Base-by-base conservation (phyloP, 176 grass and related monocot species). In the Musa itinerans region DNA sequence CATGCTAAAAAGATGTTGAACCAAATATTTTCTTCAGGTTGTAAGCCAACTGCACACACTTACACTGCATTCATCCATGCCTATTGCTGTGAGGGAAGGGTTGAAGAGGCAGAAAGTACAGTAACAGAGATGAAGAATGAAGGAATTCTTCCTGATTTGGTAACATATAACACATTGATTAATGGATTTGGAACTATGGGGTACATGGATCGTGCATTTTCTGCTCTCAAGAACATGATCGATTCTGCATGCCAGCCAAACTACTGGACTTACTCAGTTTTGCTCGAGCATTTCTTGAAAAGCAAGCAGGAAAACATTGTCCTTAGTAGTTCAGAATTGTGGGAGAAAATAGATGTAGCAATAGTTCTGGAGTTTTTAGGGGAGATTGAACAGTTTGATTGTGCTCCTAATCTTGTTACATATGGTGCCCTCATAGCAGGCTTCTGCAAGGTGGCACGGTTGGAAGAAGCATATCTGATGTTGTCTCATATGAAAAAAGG, bases 91-190 rank as follows among this genome's bases (percentile, higher is more conserved):
- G 70, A 92, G 83, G 83, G 85, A 48, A 85, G 74, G 12, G 72
- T 85, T 34, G 50, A 76, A 78, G 85, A 88, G 71, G 89, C 89
- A 25, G 57, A 85, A 78, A 83, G 83, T 72, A 56, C 81, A 51
- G 2, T 85, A 65, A 67, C 43, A 63, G 73, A 81, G 62, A 92
- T 92, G 85, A 83, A 76, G 43, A 85, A 73, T 57, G 48, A 25
- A 68, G 71, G 80, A 10, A 54, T 86, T 73, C 54, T 25, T 76
- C 23, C 80, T 78, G 83, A 92, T 83, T 54, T 62, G 49, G 52
- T 88, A 19, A 76, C 83, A 11, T 92, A 85, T 76, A 85, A 92
- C 74, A 92, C 83, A 78, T 79, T 88, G 65, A 81, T 92, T 51
- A 25, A 79, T 83, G 89, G 83, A 21, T 65, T 80, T 69, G 21